Evolutionary conservation across 2,329 filamentous ascomycete genomes (phyloP), one percentile per base, ranked within the genome.

Genomic region (Fusarium multiceps): DNA sequence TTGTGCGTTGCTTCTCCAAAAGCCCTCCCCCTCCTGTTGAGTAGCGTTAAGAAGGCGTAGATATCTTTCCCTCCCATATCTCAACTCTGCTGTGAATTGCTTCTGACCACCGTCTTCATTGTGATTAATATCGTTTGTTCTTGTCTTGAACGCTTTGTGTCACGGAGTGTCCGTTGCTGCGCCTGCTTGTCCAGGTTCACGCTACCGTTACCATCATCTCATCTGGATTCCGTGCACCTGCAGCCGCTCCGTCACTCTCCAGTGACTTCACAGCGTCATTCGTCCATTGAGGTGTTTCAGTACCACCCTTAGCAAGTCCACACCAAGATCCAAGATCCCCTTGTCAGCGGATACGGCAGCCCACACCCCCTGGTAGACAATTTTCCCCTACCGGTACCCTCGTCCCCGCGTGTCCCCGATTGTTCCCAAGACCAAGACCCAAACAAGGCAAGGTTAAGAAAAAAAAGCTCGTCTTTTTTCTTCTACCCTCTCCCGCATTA

Each of bases 391-490:
- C 74, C 76, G 74, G 69, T 74, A 73, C 76, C 75, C 73, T 78
- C 70, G 76, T 76, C 74, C 73, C 73, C 73, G 73, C 73, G 72
- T 63, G 68, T 49, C 72, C 70, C 73, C 73, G 73, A 75, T 74
- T 75, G 73, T 75, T 75, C 73, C 68, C 73, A 75, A 71, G 66
- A 64, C 72, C 72, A 75, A 75, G 72, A 71, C 74, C 74, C 63
- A 77, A 76, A 76, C 70, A 73, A 72, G 71, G 72, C 73, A 76
- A 77, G 76, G 73, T 72, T 72, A 72, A 76, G 65, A 72, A 76
- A 77, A 80, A 78, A 78, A 74, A 71, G 76, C 79, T 75, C 75
- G 77, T 75, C 74, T 75, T 76, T 76, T 75, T 75, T 73, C 72
- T 63, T 63, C 66, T 72, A 68, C 66, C 72, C 53, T 73, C 71